Percentiles rank a stretch among this genome's conserved stretches.
These are phyloP conservation scores for Neospora caninum DNA, from an alignment of 169 alveolate genomes.

Conservation along the genomic window DNA sequence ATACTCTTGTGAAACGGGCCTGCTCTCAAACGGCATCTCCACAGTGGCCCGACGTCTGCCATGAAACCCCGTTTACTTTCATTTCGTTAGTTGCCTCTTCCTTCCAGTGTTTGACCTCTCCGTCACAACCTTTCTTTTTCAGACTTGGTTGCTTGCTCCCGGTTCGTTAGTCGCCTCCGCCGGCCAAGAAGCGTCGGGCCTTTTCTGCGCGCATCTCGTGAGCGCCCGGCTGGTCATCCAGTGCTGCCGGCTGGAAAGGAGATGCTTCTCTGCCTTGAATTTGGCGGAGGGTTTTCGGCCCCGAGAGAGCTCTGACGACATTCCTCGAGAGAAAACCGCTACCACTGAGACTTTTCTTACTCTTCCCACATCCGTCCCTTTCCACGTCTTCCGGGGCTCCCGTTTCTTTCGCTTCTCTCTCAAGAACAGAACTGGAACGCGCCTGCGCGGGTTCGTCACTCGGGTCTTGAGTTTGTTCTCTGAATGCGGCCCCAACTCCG, in stretches of 20 bases:
- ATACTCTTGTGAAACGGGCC: too few species aligned
- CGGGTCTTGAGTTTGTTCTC: background rate
- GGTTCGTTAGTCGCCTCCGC: background rate
- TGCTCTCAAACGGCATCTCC: too few species aligned
- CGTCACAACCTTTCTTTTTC: background rate
- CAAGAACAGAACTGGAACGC: background rate
- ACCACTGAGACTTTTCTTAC: background rate
- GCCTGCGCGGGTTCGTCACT: background rate
- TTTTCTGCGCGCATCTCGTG: background rate
- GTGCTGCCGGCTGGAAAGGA: background rate
- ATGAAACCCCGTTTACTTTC: too few species aligned
- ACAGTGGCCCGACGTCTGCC: too few species aligned
- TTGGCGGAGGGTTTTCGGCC: background rate
- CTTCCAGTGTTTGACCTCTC: background rate
- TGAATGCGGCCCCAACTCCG: background rate
- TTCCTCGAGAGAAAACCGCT: background rate
- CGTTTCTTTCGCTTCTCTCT: background rate
- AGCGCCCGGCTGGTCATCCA: background rate
- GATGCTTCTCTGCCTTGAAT: background rate
- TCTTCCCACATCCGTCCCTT: background rate
- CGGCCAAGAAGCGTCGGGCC: background rate
- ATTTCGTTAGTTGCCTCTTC: too few species aligned
- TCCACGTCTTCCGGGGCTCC: background rate
- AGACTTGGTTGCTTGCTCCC: background rate
- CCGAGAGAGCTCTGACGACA: background rate